A percentile compares a stretch with the other conserved stretches of the same genome.
These are phyloP conservation scores for Pachyrhizus erosus DNA, from an alignment of 306 rosid species.

Conservation along the genomic window DNA sequence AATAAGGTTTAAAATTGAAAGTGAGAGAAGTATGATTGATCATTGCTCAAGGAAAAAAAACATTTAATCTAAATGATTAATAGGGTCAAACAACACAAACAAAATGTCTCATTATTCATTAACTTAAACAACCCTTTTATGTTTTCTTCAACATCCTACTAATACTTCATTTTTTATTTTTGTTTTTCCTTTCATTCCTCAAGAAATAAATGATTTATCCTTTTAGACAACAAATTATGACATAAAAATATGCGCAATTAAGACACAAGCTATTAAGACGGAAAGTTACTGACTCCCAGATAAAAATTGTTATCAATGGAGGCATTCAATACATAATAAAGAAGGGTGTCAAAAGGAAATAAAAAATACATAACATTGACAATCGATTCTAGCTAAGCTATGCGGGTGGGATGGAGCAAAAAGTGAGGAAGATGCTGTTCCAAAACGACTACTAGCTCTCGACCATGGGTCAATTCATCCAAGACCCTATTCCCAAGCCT, in stretches of 20 bases:
- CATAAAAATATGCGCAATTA: neutral
- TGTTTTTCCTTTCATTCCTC: neutral
- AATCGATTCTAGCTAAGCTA: conserved; percentile 46
- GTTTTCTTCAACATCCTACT: neutral
- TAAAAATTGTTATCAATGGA: conserved; percentile 10
- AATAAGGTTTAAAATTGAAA: too few relatives aligned
- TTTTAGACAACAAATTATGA: neutral
- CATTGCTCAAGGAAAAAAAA: too few relatives aligned
- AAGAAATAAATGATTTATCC: neutral
- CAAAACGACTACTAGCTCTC: conserved; percentile 72
- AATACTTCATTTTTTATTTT: neutral
- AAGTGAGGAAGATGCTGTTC: conserved; percentile 86
- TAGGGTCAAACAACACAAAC: neutral
- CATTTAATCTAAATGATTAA: too few relatives aligned
- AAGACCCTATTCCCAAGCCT: conserved; percentile 68
- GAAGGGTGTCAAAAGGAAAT: conserved; percentile 21
- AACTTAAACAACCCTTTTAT: neutral
- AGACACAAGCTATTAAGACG: neutral
- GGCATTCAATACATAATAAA: conserved; percentile 34
- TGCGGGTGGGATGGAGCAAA: conserved; percentile 53
- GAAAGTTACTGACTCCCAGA: neutral
- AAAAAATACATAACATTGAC: conserved; percentile 15
- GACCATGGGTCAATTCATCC: conserved; percentile 62
- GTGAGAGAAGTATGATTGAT: too few relatives aligned
- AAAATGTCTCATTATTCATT: neutral